Base-by-base conservation (phyloP, 805 yeast genomes). In the Millerozyma miso region DNA sequence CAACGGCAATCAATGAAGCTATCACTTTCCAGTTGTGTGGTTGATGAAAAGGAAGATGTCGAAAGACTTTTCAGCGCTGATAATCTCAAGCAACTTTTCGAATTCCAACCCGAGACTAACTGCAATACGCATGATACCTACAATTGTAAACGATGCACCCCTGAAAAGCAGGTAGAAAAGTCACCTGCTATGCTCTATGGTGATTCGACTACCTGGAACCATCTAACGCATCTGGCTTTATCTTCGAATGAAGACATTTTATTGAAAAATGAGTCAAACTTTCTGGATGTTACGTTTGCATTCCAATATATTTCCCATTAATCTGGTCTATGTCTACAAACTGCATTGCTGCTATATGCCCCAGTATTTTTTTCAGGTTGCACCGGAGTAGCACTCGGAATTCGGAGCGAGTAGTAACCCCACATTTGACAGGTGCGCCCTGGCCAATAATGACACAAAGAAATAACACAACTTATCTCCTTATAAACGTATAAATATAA, bases 201-300 rank as follows among this genome's bases (percentile, higher is more conserved):
- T 49, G 99, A 93, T 63, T 87, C 98, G 0, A 93, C 97, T 0
- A 83, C 97, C 0, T 91, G 99, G 99, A 91, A 93, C 60, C 99
- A 93, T 66, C 72, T 87, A 44, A 77, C 82, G 46, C 86, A 76
- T 46, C 75, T 69, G 3, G 79, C 76, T 2, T 68, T 93, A 55
- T 67, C 61, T 19, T 64, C 67, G 26, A 86, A 90, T 16, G 86
- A 88, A 53, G 99, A 93, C 58, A 75, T 79, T 46, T 66, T 93
- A 39, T 67, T 93, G 46, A 76, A 79, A 49, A 88, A 85, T 54
- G 99, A 93, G 59, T 66, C 74, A 15, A 74, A 77, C 16, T 76
- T 75, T 51, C 74, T 79, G 32, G 88, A 86, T 38, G 80, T 93
- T 16, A 78, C 89, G 40, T 93, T 82, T 63, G 95, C 88, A 3